Base-by-base conservation (phyloP, 495 filamentous ascomycete species). In the Aspergillus cavernicola region DNA sequence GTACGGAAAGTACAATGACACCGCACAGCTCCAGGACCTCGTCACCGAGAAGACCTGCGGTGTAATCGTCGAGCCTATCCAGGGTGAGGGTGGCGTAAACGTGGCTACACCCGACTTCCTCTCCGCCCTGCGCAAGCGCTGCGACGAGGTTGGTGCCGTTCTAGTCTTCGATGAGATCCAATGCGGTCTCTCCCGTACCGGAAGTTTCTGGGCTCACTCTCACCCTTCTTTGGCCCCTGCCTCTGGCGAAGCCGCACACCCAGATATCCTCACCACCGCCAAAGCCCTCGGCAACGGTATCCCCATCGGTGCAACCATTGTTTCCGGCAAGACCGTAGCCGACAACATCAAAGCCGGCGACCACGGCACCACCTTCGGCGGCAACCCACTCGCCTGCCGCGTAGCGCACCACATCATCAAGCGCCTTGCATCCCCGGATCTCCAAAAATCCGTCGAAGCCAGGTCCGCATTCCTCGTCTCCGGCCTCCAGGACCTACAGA, bases 201-300 rank as follows among this genome's bases (percentile, higher is more conserved):
- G 93, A 22, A 70, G 73, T 22, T 75, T 98, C 61, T 98, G 93
- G 93, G 95, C 93, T 0, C 93, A 98, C 61, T 74, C 61, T 9
- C 78, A 95, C 23, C 88, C 89, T 2, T 65, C 65, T 11, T 62
- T 77, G 23, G 62, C 64, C 8, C 66, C 72, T 16, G 57, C 67
- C 15, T 62, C 66, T 8, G 67, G 65, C 37, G 70, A 74, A 55
- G 85, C 86, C 47, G 88, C 89, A 1, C 95, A 98, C 63, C 93
- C 93, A 15, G 95, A 98, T 65, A 88, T 98, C 61, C 64, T 98
- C 52, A 97, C 92, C 7, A 89, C 85, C 11, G 93, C 93, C 51
- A 98, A 98, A 72, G 93, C 95, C 13, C 83, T 98, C 0, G 93
- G 93, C 7, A 98, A 98, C 64, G 93, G 93, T 7, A 91, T 95